These are phyloP conservation scores for Larix kaempferi DNA, from an alignment of 75 land plant genomes.

Conservation along the genomic window DNA sequence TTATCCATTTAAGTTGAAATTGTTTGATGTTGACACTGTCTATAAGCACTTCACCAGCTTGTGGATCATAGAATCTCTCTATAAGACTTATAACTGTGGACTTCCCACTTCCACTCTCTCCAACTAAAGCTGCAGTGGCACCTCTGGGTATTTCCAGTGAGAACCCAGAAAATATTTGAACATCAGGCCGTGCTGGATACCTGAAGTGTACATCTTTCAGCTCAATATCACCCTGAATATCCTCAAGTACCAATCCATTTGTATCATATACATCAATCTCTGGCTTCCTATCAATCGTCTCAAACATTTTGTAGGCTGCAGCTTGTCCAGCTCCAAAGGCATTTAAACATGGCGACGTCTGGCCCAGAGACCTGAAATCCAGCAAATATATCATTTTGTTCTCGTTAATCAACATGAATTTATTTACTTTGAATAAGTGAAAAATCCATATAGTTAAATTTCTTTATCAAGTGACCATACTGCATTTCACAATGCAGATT, in stretches of 20 bases:
- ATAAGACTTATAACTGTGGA: constrained; percentile 85
- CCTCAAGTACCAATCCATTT: constrained; percentile 47
- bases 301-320: constrained; percentile 94
- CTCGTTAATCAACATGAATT: not conserved
- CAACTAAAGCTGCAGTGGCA: too few species aligned
- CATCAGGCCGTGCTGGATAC: constrained; percentile 87
- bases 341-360: constrained; percentile 69
- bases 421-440: not conserved
- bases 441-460: too few species aligned
- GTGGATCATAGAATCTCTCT: constrained; percentile 96
- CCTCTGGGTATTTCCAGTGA: too few species aligned
- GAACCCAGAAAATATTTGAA: too few species aligned
- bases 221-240: constrained; percentile 73
- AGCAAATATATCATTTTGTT: not conserved
- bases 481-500: not conserved
- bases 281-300: constrained; percentile 75
- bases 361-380: constrained; percentile 69
- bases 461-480: too few species aligned
- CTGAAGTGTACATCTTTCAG: constrained; percentile 65
- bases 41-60: constrained; percentile 77
- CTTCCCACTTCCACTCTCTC: too few species aligned
- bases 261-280: constrained; percentile 77
- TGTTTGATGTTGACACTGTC: constrained; percentile 77
- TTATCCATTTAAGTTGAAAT: constrained; percentile 81
- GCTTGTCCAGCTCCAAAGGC: constrained; percentile 85